These are phyloP conservation scores for Exophiala sideris DNA, from an alignment of 2,329 filamentous ascomycete genomes.

Conservation along the genomic window DNA sequence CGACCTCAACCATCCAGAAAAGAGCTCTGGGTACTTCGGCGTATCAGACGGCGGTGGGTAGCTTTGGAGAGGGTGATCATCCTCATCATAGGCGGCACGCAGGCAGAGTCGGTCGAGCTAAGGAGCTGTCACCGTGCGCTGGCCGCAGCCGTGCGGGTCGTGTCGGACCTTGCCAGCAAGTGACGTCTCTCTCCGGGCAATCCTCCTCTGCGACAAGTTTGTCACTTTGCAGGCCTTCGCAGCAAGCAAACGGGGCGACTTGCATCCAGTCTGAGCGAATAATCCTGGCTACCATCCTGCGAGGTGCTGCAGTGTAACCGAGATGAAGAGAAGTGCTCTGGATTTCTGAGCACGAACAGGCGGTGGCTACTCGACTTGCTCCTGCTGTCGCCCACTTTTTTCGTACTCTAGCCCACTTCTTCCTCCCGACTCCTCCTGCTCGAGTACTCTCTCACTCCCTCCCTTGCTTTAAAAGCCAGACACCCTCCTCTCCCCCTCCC, in stretches of 20 bases:
- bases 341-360: too few species aligned
- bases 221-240: not conserved
- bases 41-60: conserved; percentile 6
- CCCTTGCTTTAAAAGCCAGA: conserved; percentile 28
- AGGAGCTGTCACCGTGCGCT: not conserved
- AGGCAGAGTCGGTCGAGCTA: not conserved
- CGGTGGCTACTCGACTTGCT: not conserved
- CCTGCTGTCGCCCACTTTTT: not conserved
- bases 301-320: not conserved
- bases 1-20: conserved; percentile 1
- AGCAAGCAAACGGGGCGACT: conserved; percentile 7
- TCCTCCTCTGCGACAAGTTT: conserved; percentile 1
- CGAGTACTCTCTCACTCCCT: conserved; percentile 12
- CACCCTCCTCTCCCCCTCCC: conserved; percentile 19
- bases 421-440: not conserved
- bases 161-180: conserved; percentile 10
- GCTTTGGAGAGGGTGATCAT: conserved; percentile 4
- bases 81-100: not conserved
- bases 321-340: not conserved
- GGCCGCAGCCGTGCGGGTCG: conserved; percentile 9
- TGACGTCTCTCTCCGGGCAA: not conserved
- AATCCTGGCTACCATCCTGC: not conserved
- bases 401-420: not conserved
- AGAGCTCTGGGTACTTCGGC: not conserved
- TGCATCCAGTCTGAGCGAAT: not conserved